A percentile compares a stretch with the other conserved stretches of the same genome.
phyloP scores from a whole-genome alignment of 495 filamentous ascomycete genomes.

The Paragyromitra xinjiangensis region DNA sequence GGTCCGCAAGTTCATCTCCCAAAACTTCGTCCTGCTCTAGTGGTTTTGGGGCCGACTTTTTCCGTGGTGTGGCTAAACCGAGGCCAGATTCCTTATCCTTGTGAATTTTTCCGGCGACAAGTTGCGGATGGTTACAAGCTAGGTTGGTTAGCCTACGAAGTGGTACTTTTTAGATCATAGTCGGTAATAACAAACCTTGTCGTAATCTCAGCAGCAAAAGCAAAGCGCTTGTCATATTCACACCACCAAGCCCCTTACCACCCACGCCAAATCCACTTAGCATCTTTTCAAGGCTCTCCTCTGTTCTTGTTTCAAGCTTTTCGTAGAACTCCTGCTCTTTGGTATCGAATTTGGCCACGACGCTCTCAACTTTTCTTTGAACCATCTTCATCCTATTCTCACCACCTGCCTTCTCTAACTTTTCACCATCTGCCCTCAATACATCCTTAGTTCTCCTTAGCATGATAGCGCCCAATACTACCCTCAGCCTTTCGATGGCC shows the following conservation, averaged over 20 bases:
- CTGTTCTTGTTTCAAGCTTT: slow-evolving; percentile 80
- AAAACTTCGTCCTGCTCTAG: slow-evolving; percentile 65
- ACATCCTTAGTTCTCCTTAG: slow-evolving; percentile 96
- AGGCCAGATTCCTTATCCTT: slow-evolving; percentile 85
- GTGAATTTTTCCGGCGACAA: slow-evolving; percentile 82
- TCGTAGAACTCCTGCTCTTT: slow-evolving; percentile 87
- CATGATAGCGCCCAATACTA: slow-evolving; percentile 90
- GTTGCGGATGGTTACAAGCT: slow-evolving; percentile 89
- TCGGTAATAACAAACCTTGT: slow-evolving; percentile 62
- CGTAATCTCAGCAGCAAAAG: slow-evolving; percentile 86
- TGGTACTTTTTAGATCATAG: not conserved
- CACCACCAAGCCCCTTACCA: slow-evolving; percentile 46
- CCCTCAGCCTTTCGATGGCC: slow-evolving; percentile 86
- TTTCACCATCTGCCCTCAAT: slow-evolving; percentile 81
- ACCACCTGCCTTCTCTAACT: slow-evolving; percentile 63
- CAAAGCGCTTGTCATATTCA: slow-evolving; percentile 69
- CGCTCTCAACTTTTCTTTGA: slow-evolving; percentile 82
- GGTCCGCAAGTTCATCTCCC: slow-evolving; percentile 82
- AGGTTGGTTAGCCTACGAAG: slow-evolving; percentile 18
- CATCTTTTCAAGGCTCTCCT: slow-evolving; percentile 85
- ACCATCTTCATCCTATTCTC: slow-evolving; percentile 74
- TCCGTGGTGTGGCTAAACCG: slow-evolving; percentile 64
- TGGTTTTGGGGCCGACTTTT: slow-evolving; percentile 57
- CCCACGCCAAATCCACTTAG: slow-evolving; percentile 67
- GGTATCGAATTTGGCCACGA: slow-evolving; percentile 79